These are phyloP conservation scores for Xerocomellus dryophilus DNA, from an alignment of 768 basidiomycete species.

Conservation along the genomic window DNA sequence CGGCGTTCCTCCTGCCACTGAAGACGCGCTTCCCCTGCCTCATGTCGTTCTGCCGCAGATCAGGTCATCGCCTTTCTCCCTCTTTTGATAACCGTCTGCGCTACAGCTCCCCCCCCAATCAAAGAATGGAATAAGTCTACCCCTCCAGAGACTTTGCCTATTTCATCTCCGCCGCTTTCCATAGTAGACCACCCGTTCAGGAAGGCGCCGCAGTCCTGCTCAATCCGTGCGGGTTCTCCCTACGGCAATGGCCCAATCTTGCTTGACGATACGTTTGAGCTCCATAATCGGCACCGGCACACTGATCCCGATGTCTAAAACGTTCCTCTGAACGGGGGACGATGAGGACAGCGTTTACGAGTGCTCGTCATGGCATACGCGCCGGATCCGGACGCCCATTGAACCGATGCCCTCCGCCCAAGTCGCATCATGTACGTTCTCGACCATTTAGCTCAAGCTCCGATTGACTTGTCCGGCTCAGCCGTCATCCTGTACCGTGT, in stretches of 20 bases:
- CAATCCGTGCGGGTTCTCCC: slow-evolving; percentile 26
- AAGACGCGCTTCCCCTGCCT: slow-evolving; percentile 14
- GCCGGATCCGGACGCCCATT: slow-evolving; percentile 11
- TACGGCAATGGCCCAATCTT: slow-evolving; percentile 16
- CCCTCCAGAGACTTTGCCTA: slow-evolving; percentile 2
- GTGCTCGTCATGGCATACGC: background rate
- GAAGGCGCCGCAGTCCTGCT: slow-evolving; percentile 17
- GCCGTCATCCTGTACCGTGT: slow-evolving; percentile 6
- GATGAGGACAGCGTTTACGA: background rate
- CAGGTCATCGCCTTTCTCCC: slow-evolving; percentile 16
- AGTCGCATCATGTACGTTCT: slow-evolving; percentile 24
- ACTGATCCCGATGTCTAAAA: slow-evolving; percentile 13
- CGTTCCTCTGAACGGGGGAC: background rate
- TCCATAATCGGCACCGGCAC: slow-evolving; percentile 20
- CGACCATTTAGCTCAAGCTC: slow-evolving; percentile 20
- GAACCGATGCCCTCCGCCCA: slow-evolving; percentile 28
- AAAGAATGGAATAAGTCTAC: slow-evolving; percentile 20
- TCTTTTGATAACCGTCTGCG: slow-evolving; percentile 14
- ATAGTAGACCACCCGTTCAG: slow-evolving; percentile 14
- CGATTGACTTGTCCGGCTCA: slow-evolving; percentile 10
- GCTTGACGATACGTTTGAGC: background rate
- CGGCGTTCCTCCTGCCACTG: slow-evolving; percentile 10
- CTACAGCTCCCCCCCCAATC: slow-evolving; percentile 8
- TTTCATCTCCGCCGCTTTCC: slow-evolving; percentile 33
- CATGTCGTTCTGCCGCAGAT: slow-evolving; percentile 18